phyloP scores from a whole-genome alignment of 306 rosid species.

The Prunus padus region DNA sequence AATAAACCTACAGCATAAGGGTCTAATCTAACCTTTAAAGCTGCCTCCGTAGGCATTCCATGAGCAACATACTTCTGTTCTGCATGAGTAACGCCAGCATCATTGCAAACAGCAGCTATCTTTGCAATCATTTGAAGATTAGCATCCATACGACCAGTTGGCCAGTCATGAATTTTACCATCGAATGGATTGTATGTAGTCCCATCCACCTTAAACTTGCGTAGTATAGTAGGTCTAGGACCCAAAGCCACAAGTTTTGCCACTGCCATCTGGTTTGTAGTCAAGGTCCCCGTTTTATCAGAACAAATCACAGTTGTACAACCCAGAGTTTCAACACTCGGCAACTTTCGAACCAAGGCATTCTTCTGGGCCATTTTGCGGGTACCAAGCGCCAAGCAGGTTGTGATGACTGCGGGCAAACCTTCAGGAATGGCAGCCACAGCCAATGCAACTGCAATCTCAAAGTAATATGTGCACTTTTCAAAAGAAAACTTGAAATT shows the following conservation, averaged over 20 bases:
- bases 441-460: slow-evolving; percentile 56
- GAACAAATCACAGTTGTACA: slow-evolving; percentile 55
- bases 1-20: neutral
- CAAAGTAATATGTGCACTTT: slow-evolving; percentile 51
- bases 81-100: slow-evolving; percentile 54
- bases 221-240: slow-evolving; percentile 30
- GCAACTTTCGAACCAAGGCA: slow-evolving; percentile 70
- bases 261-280: slow-evolving; percentile 83
- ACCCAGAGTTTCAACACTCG: slow-evolving; percentile 57
- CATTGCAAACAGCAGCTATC: slow-evolving; percentile 70
- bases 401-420: slow-evolving; percentile 51
- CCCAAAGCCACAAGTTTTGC: slow-evolving; percentile 68
- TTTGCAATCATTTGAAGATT: slow-evolving; percentile 71
- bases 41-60: slow-evolving; percentile 87
- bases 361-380: slow-evolving; percentile 59
- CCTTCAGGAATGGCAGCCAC: slow-evolving; percentile 64
- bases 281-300: slow-evolving; percentile 51
- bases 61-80: slow-evolving; percentile 55
- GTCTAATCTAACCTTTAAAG: slow-evolving; percentile 46
- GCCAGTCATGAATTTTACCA: slow-evolving; percentile 68
- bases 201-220: slow-evolving; percentile 71
- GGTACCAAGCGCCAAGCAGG: slow-evolving; percentile 54
- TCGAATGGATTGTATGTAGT: slow-evolving; percentile 67
- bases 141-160: slow-evolving; percentile 49
- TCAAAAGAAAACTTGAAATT: slow-evolving; percentile 54